Conservation (phyloP, 2,329 filamentous ascomycete species). For the Pseudogymnoascus sp. region DNA sequence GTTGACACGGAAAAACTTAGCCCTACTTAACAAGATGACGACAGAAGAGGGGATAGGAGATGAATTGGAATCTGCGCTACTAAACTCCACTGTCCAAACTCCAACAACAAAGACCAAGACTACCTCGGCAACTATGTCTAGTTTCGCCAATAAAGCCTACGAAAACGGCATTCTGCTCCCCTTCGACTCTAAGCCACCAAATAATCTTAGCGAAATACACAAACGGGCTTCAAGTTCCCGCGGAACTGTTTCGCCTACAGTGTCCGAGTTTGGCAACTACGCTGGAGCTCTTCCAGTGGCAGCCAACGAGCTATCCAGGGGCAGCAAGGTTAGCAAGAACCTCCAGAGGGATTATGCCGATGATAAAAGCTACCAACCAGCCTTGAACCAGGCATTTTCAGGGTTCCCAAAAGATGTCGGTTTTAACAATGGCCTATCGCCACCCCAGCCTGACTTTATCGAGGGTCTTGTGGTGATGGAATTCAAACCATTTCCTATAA, state of each 20-base stretch:
- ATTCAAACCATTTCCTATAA: constrained; percentile 14
- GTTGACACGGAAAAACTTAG: not conserved
- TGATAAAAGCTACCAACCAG: not conserved
- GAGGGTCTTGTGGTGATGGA: constrained; percentile 19
- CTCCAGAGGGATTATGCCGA: not conserved
- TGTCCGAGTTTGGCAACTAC: not conserved
- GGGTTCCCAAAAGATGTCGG: constrained; percentile 20
- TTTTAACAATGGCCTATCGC: constrained; percentile 24
- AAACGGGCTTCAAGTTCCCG: not conserved
- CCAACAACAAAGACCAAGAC: not conserved
- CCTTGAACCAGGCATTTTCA: not conserved
- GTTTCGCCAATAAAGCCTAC: not conserved
- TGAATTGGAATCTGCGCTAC: not conserved
- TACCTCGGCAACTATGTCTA: not conserved
- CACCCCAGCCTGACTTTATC: constrained; percentile 25
- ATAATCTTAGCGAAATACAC: not conserved
- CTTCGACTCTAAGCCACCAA: not conserved
- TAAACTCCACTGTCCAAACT: not conserved
- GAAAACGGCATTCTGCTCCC: not conserved
- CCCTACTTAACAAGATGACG: not conserved
- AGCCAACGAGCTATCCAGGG: not conserved
- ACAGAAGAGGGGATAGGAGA: not conserved
- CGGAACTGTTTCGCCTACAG: not conserved
- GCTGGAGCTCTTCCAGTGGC: not conserved
- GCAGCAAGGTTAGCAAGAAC: not conserved